Evolutionary conservation across 805 yeast genomes (phyloP), one percentile per base, ranked within the genome.

Genomic region (Yarrowia sp.): DNA sequence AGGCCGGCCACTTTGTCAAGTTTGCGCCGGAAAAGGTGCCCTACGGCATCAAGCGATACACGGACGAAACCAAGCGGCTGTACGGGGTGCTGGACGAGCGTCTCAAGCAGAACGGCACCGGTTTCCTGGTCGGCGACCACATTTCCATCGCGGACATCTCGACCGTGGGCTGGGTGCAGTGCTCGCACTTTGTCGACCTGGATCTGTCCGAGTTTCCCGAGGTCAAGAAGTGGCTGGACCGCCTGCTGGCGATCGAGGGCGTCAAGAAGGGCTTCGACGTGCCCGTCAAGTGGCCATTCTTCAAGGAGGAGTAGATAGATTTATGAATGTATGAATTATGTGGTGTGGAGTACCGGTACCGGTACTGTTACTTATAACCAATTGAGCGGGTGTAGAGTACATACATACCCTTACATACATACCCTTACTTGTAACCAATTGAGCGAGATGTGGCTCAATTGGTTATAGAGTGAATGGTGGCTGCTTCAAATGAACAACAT

Each of bases 241-340:
- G 84, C 68, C 87, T 90, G 91, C 86, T 88, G 90, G 83, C 94
- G 75, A 81, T 96, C 72, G 93, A 93, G 13, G 90, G 91, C 2
- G 96, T 90, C 16, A 36, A 62, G 55, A 67, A 64, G 63, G 72
- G 72, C 4, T 27, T 69, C 25, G 64, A 66, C 63, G 68, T 65
- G 13, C 71, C 72, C 25, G 18, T 36, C 29, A 32, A 42, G 25
- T 65, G 64, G 63, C 59, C 47, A 21, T 39, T 38, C n/a, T 55
- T 22, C 32, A 51, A 51, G 42, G 42, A 33, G 36, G 19, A 47
- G 13, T 18, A 36, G 21, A 19, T 5, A 19, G 29, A 27, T 27
- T 39, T 14, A 39, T 39, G 29, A 21, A n/a, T 39, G 24, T n/a
- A 38, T 39, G 18, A 39, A 19, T 21, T 2, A 18, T 18, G 39